Base-by-base conservation (phyloP, 805 yeast species). In the Phaffomyces opuntiae region DNA sequence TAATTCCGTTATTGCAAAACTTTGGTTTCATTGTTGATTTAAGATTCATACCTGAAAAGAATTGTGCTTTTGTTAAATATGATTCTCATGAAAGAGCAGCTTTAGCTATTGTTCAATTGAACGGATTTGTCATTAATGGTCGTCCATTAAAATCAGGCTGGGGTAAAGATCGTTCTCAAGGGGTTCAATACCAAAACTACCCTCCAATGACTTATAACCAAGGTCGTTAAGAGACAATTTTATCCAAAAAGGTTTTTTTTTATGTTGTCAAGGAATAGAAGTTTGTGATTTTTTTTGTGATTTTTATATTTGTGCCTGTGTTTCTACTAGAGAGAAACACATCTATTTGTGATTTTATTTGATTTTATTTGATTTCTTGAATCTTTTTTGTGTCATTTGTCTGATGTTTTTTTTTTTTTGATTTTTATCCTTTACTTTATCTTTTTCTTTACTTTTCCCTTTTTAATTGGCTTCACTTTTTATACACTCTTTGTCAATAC, bases 61-160 rank as follows among this genome's bases (percentile, higher is more conserved):
- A 91, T 6, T 88, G 91, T 68, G 95, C 96, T 11, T 89, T 88
- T 69, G 91, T 86, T 50, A 83, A 83, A 64, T 87, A 81, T 60
- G 95, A 85, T 57, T 74, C 87, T 38, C 96, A 88, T 63, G 95
- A 88, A 57, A 73, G 87, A 49, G 96, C 96, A 6, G 95, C 96
- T 3, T 69, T 86, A 57, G 95, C 95, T 40, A 87, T 88, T 57
- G 83, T 83, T 31, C 91, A 85, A 57, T 69, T 89, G 52, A 69
- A 75, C 17, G 93, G 95, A 1, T 75, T 80, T 54, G 73, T 73
- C 42, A 66, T 87, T 54, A 81, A 83, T 59, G 95, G 95, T 21
- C 74, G 95, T 60, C 81, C 84, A 21, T 65, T 87, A 60, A 83
- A 81, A 60, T 80, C 88, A 54, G 90, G 95, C 32, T 89, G 96